Base-by-base conservation (phyloP, 2,329 filamentous ascomycete genomes). In the Corynespora cassiicola region DNA sequence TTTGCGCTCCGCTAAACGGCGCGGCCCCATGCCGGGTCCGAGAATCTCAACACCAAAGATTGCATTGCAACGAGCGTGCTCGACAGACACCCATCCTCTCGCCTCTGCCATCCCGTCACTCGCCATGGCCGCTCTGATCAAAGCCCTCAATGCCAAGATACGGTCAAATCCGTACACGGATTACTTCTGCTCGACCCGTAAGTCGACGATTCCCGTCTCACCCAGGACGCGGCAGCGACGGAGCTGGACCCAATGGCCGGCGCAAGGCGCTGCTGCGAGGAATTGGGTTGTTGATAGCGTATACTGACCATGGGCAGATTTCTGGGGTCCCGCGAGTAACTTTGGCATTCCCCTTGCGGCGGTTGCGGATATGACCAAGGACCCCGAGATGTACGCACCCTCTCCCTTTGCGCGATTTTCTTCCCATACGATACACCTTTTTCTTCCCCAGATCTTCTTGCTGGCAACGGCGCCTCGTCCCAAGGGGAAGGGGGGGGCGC, bases 101-200 rank as follows among this genome's bases (percentile, higher is more conserved):
- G 30, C 37, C 38, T 31, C 39, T 19, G 40, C 40, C 16, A 44
- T 19, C 29, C 38, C 31, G 39, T 31, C 7, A 12, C 37, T 42
- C 52, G 55, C 46, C 30, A 81, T 81, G 73, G 74, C 74, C 45
- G 75, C 75, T 54, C 74, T 74, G 57, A 69, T 77, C 61, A 77
- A 76, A 69, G 75, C 74, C 24, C 64, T 78, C 66, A 78, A 78
- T 67, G 74, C 75, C 58, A 69, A 70, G 57, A 78, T 78, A 56
- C 71, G 75, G 58, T 66, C 73, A 19, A 76, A 76, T 59, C 72
- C 74, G 54, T 70, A 71, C 44, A 54, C 63, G 12, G 75, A 78
- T 53, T 78, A 78, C 68, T 69, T 78, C 56, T 78, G 74, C 70
- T 77, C 74, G 47, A 78, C 75, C 51, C 75, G 75, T 77, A 70